phyloP scores from a whole-genome alignment of 805 yeast genomes.

The Schizosaccharomyces lindneri region DNA sequence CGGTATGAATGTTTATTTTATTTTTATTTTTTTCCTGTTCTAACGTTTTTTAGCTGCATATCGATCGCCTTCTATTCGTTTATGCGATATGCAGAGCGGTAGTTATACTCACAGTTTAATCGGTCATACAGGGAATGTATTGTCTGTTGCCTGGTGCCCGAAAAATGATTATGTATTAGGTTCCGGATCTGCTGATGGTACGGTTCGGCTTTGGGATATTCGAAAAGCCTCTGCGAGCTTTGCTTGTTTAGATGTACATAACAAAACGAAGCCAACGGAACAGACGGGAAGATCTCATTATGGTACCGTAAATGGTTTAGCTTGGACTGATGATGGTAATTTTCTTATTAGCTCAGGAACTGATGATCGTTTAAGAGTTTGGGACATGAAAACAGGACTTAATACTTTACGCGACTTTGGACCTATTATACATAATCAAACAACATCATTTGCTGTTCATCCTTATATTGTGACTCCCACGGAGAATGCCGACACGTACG shows the following conservation, averaged over 20 bases:
- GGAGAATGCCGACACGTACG: neutral
- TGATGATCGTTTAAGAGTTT: conserved; percentile 57
- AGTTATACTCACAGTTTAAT: conserved; percentile 46
- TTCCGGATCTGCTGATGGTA: conserved; percentile 63
- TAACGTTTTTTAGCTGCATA: neutral
- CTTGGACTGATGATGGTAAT: conserved; percentile 47
- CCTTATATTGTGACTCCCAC: neutral
- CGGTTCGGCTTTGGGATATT: conserved; percentile 65
- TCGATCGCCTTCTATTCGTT: conserved; percentile 29
- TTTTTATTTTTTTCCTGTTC: neutral
- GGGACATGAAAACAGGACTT: conserved; percentile 30
- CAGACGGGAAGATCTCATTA: conserved; percentile 24
- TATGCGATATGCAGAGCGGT: conserved; percentile 38
- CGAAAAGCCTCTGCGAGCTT: conserved; percentile 42
- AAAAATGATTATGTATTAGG: conserved; percentile 33
- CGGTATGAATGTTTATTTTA: neutral
- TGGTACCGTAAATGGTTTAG: conserved; percentile 53
- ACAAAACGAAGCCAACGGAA: conserved; percentile 3
- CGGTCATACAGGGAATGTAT: conserved; percentile 33
- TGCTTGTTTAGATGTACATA: conserved; percentile 32
- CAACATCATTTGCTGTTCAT: neutral
- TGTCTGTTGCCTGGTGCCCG: conserved; percentile 57
- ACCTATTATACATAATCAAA: conserved; percentile 40
- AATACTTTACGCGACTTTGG: conserved; percentile 55
- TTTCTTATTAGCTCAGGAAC: conserved; percentile 42